phyloP scores from a whole-genome alignment of 2,329 filamentous ascomycete genomes.

The Didymosphaeria variabile region DNA sequence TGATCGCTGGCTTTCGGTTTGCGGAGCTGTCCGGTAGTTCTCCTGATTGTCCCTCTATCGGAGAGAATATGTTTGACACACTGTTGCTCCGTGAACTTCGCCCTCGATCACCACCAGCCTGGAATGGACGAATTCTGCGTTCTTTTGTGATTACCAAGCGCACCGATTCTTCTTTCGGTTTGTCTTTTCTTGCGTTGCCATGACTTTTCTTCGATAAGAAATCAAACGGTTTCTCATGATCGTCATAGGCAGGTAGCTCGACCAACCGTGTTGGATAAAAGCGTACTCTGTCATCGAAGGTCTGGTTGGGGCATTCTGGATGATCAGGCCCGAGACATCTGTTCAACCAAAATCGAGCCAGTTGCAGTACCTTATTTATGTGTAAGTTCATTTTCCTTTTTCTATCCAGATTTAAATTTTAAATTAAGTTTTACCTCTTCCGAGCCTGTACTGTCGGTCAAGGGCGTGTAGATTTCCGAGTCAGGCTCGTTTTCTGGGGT shows the following conservation, averaged over 20 bases:
- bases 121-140: neutral
- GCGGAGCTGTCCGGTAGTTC: neutral
- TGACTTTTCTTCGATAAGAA: neutral
- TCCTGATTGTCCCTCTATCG: neutral
- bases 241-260: conserved; percentile 7
- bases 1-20: neutral
- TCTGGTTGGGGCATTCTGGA: conserved; percentile 8
- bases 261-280: conserved; percentile 6
- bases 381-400: too few relatives aligned
- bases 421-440: too few relatives aligned
- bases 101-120: neutral
- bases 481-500: neutral
- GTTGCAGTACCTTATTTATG: neutral
- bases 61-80: neutral
- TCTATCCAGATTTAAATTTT: too few relatives aligned
- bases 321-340: conserved; percentile 10
- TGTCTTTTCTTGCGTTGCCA: neutral
- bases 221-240: conserved; percentile 7
- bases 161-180: neutral
- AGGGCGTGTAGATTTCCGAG: conserved; percentile 11
- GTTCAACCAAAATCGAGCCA: conserved; percentile 10
- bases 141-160: neutral
- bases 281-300: conserved; percentile 5
- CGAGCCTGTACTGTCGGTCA: conserved; percentile 7
- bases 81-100: neutral